Percentiles rank a stretch among this genome's conserved stretches.
These are phyloP conservation scores for Gentiana dahurica DNA, from an alignment of 257 asterid species.

Conservation along the genomic window DNA sequence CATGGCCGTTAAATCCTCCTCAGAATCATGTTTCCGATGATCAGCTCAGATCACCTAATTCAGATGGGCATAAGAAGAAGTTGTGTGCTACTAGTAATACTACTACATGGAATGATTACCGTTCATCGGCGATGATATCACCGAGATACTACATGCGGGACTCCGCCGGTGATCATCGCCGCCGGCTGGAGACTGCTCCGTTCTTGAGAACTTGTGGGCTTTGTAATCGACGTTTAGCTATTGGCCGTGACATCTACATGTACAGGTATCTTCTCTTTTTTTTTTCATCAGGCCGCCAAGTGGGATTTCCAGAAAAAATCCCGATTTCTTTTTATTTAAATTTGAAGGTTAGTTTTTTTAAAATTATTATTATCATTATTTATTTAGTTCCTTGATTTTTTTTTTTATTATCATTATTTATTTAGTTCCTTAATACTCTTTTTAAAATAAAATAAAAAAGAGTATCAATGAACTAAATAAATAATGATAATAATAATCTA, in stretches of 20 bases:
- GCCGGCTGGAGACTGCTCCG: constrained; percentile 16
- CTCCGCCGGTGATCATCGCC: constrained; percentile 10
- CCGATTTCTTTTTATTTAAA: too few species aligned
- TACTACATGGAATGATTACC: constrained; percentile 5
- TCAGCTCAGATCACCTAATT: constrained; percentile 2
- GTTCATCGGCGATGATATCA: constrained; percentile 18
- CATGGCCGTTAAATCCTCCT: constrained; percentile 13
- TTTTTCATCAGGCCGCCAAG: too few species aligned
- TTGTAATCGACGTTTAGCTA: constrained; percentile 39
- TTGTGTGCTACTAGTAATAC: neutral
- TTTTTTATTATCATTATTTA: too few species aligned
- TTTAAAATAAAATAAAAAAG: too few species aligned
- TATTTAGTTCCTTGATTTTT: too few species aligned
- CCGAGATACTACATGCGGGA: constrained; percentile 26
- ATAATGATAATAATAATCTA: too few species aligned
- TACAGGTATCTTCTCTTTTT: constrained; percentile 26
- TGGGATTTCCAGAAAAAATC: too few species aligned
- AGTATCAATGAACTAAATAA: too few species aligned
- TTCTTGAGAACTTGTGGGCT: constrained; percentile 47
- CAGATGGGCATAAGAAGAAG: constrained; percentile 1
- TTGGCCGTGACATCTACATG: constrained; percentile 48
- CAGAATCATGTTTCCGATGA: constrained; percentile 13
- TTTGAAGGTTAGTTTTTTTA: too few species aligned
- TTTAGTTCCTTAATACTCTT: too few species aligned
- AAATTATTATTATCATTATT: too few species aligned